These are phyloP conservation scores for Dictyostelium purpureum DNA, from an alignment of 78 protist genomes.

Conservation along the genomic window DNA sequence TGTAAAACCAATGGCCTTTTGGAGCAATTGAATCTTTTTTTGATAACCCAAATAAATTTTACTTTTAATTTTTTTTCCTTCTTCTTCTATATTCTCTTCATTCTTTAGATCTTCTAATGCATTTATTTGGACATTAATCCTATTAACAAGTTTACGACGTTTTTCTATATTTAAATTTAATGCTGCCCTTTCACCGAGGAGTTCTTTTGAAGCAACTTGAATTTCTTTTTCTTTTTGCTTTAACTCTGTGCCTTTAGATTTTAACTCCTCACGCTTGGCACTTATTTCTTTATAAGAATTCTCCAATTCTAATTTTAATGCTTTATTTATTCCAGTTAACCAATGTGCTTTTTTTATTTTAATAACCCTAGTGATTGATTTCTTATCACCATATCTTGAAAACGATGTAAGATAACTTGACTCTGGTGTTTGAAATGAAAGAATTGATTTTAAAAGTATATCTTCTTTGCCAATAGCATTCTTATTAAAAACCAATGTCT, in stretches of 20 bases:
- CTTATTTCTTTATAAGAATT: background rate
- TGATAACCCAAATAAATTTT: background rate
- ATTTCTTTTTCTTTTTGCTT: background rate
- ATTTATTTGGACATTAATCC: background rate
- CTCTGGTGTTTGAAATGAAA: constrained; percentile 76
- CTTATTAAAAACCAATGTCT: constrained; percentile 44
- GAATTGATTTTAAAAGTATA: constrained; percentile 24
- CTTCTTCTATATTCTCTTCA: constrained; percentile 40
- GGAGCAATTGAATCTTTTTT: background rate
- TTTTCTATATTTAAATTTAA: background rate
- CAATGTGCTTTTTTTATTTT: background rate
- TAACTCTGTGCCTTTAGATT: background rate
- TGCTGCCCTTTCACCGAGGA: constrained; percentile 46
- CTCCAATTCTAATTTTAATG: background rate
- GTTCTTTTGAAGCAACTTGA: background rate
- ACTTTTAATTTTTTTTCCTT: background rate
- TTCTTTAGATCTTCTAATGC: constrained; percentile 1
- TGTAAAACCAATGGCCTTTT: background rate
- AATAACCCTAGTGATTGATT: constrained; percentile 1
- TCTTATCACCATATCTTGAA: constrained; percentile 61
- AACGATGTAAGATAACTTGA: background rate
- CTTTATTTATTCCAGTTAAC: background rate
- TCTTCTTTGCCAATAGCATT: constrained; percentile 23
- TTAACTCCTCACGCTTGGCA: background rate
- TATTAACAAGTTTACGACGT: constrained; percentile 26